Base-by-base conservation (phyloP, 192 early-diverging fungal genomes). In the Mortierella alpina region DNA sequence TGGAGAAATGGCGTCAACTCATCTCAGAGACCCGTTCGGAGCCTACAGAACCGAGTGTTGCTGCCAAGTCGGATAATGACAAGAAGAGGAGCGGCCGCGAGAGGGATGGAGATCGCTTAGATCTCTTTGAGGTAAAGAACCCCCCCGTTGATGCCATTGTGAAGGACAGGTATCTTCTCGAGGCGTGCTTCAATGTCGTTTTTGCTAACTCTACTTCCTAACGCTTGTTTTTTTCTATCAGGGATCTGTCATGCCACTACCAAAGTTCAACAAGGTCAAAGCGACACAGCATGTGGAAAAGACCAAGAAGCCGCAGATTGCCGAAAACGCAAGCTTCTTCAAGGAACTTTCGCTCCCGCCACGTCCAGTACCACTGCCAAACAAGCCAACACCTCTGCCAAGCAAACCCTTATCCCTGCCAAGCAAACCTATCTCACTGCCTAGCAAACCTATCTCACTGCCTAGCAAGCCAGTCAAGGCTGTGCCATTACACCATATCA, bases 251-350 rank as follows among this genome's bases (percentile, higher is more conserved):
- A 18, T 52, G 60, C 54, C 67, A 12, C 54, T 76, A 41, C 74
- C 74, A 23, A 76, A 76, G 49, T 76, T 76, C 47, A 64, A 23
- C 57, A 76, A 76, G 39, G 64, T 66, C 1, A 76, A 63, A 15
- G 18, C 58, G 2, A 18, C 55, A 5, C 44, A 31, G 2, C 54
- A 60, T 2, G 52, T 56, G 14, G 63, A 58, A 31, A 61, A 51
- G 18, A 63, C 51, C 31, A 75, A 75, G 49, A 75, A 75, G 52
- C 40, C 54, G 8, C 66, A 65, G 12, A 59, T 68, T 41, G 54
- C 41, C 1, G 66, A 58, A 1, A 68, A 75, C 49, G 52, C 73
- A 0, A 48, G 51, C 2, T 75, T 75, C n/a, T 75, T 75, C 20
- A 59, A 68, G 20, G 64, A 75, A 10, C 41, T 75, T 7, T 54